phyloP scores from a whole-genome alignment of 2,329 filamentous ascomycete genomes.

The Arthrobotrys entomopaga region DNA sequence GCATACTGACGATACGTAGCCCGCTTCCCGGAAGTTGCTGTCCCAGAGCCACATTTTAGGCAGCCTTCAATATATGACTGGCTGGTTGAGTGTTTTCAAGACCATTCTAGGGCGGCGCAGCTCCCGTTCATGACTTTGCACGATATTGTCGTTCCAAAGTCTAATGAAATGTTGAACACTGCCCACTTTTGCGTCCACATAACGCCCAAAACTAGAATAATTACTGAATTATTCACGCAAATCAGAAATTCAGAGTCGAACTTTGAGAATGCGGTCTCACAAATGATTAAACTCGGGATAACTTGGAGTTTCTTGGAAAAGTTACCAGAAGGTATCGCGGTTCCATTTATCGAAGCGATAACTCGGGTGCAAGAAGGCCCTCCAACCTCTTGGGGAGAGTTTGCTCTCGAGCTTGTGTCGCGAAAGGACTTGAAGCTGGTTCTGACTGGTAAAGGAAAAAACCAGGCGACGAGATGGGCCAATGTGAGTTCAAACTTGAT shows the following conservation, averaged over 20 bases:
- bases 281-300: slow-evolving; percentile 77
- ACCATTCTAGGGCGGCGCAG: slow-evolving; percentile 58
- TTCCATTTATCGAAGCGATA: slow-evolving; percentile 83
- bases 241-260: slow-evolving; percentile 66
- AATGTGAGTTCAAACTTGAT: slow-evolving; percentile 49
- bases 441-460: slow-evolving; percentile 65
- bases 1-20: slow-evolving; percentile 55
- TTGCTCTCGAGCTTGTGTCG: slow-evolving; percentile 78
- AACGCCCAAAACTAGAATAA: slow-evolving; percentile 75
- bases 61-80: slow-evolving; percentile 72
- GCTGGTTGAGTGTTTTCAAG: slow-evolving; percentile 63
- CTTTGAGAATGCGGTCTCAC: slow-evolving; percentile 74
- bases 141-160: slow-evolving; percentile 63
- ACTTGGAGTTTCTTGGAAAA: slow-evolving; percentile 77
- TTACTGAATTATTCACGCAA: slow-evolving; percentile 74
- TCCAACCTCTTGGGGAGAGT: slow-evolving; percentile 77
- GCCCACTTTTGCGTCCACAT: slow-evolving; percentile 60
- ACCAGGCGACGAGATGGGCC: slow-evolving; percentile 60
- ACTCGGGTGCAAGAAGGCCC: slow-evolving; percentile 84
- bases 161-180: slow-evolving; percentile 62
- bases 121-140: slow-evolving; percentile 66
- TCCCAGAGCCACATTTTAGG: slow-evolving; percentile 66
- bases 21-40: slow-evolving; percentile 63
- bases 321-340: slow-evolving; percentile 83
- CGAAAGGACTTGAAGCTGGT: slow-evolving; percentile 81